These are phyloP conservation scores for Elaeis guineensis DNA, from an alignment of 176 grass and related monocot genomes.

Conservation along the genomic window DNA sequence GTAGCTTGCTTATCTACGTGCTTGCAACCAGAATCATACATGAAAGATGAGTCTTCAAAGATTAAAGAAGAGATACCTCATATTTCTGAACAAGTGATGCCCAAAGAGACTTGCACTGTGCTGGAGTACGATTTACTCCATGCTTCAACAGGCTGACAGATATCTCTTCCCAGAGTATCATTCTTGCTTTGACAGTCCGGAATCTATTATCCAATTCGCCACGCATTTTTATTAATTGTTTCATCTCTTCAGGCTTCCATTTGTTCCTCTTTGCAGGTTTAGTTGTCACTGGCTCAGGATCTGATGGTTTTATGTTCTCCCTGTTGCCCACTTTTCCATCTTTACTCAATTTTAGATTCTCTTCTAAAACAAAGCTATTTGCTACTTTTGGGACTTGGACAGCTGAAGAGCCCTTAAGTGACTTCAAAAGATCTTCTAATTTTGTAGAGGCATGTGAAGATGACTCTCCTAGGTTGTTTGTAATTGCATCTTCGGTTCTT, in stretches of 20 bases:
- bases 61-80: constrained; percentile 42
- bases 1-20: background rate
- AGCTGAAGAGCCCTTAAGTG: constrained; percentile 47
- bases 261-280: constrained; percentile 67
- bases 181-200: constrained; percentile 74
- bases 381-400: constrained; percentile 41
- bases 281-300: background rate
- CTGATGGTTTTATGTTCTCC: constrained; percentile 4
- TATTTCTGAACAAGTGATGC: constrained; percentile 94
- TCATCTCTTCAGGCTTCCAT: constrained; percentile 96
- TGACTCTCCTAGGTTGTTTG: constrained; percentile 37
- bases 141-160: constrained; percentile 53
- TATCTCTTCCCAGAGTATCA: constrained; percentile 92
- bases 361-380: constrained; percentile 31
- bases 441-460: constrained; percentile 53
- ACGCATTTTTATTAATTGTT: constrained; percentile 63
- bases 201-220: constrained; percentile 73
- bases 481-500: constrained; percentile 31
- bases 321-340: background rate
- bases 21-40: background rate
- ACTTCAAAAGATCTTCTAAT: constrained; percentile 54
- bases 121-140: constrained; percentile 56
- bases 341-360: constrained; percentile 10
- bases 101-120: constrained; percentile 96
- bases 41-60: background rate